Base-by-base conservation (phyloP, 2,329 filamentous ascomycete genomes). In the Xylariomycetidae sp. region DNA sequence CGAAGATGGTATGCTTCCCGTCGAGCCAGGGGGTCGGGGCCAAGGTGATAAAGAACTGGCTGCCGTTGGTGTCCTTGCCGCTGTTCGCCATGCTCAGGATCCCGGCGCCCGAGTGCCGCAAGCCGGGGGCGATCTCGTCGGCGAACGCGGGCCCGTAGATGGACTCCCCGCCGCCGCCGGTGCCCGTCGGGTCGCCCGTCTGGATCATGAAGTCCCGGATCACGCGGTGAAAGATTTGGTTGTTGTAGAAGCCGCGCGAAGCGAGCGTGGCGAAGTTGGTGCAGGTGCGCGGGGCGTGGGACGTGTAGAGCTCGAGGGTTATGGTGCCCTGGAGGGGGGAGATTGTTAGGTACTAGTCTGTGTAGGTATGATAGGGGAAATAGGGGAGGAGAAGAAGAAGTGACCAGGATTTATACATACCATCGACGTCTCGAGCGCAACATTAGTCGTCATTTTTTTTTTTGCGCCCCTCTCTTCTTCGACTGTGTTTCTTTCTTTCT, bases 131-230 rank as follows among this genome's bases (percentile, higher is more conserved):
- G 50, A 97, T 90, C 70, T 98, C 92, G 65, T 98, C 92, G 41
- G 83, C 87, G 59, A 97, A 97, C 57, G 87, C 90, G 31, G 88
- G 85, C 53, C 90, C 92, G 63, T 88, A 97, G 66, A 96, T 94
- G 41, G 82, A 89, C 37, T 72, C 72, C 37, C 92, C 92, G 50
- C 92, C 92, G 38, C 88, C 80, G 33, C 92, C 92, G 2, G 88
- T 96, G 40, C 89, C 90, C 0, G 90, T 95, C 2, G 90, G 90
- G 61, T 98, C 92, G 38, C 90, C 89, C 42, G 84, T 86, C 67
- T 97, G 90, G 37, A 94, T 74, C 90, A 98, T 97, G 70, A 98
- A 98, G 63, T 87, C 80, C 33, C 87, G 81, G 55, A 98, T 97
- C 50, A 97, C 82, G 59, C 92, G 88, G 70, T 97, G 92, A 73